Evolutionary conservation across 164 flowering plant genomes (phyloP).

Genomic region (Vitis riparia): DNA sequence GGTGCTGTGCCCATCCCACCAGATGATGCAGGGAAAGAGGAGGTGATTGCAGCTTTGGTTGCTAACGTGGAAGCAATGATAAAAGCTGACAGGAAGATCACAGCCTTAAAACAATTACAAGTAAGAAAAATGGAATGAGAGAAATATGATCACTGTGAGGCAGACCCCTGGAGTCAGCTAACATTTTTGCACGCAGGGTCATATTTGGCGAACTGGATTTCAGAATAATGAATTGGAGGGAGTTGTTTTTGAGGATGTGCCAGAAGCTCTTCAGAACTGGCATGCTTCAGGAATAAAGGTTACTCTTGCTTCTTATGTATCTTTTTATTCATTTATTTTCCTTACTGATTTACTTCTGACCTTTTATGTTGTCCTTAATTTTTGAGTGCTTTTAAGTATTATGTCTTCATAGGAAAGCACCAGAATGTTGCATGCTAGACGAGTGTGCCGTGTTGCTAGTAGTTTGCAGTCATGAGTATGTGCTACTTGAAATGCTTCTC

Average conservation of each 20-base stretch:
- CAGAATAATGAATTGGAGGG: constrained; percentile 70
- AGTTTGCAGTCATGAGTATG: too few relatives aligned
- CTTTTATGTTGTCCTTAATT: too few relatives aligned
- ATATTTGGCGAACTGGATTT: constrained; percentile 94
- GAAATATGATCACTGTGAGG: neutral
- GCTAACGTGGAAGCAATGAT: constrained; percentile 94
- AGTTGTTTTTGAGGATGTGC: constrained; percentile 87
- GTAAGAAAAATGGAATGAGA: constrained; percentile 29
- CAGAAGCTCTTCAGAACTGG: constrained; percentile 86
- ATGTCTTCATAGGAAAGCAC: too few relatives aligned
- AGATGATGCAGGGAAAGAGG: constrained; percentile 71
- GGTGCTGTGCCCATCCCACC: constrained; percentile 80
- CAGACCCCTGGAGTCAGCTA: neutral
- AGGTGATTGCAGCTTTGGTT: constrained; percentile 80
- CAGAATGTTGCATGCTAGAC: too few relatives aligned
- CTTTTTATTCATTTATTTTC: neutral
- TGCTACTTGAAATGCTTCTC: too few relatives aligned
- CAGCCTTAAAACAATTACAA: constrained; percentile 85
- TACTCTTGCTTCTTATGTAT: neutral
- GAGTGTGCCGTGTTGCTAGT: too few relatives aligned
- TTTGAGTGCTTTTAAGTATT: too few relatives aligned
- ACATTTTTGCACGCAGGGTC: constrained; percentile 62
- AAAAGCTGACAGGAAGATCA: constrained; percentile 89
- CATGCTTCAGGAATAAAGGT: constrained; percentile 82
- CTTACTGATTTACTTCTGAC: neutral